Evolutionary conservation across 2,329 filamentous ascomycete genomes (phyloP), one percentile per base, ranked within the genome.

Genomic region (Akanthomyces muscarius): DNA sequence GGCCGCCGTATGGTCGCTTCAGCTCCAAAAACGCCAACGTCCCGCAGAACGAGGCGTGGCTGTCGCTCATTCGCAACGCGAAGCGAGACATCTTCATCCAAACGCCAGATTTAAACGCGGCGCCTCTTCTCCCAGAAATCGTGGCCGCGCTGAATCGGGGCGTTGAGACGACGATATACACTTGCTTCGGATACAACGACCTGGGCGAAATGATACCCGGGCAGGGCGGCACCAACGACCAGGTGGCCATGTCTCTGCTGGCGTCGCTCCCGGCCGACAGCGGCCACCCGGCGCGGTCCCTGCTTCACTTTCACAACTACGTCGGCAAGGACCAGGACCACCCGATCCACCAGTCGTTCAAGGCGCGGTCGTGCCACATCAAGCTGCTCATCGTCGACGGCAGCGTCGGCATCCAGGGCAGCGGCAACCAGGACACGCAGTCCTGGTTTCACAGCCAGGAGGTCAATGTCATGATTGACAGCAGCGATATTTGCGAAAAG

Each of bases 101-200:
- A 72, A 88, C 89, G 0, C 90, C 90, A 0, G 89, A 91, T 25
- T 80, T 94, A 44, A 94, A 94, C 68, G 89, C 90, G 0, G 83
- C 84, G 63, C 87, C 86, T 0, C 76, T 92, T 0, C 69, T 92
- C 0, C 82, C 86, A 0, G 87, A 86, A 1, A 81, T 93, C 4
- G 70, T 83, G 0, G 81, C 81, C 3, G 89, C 90, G 0, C 82
- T 87, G n/a, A 80, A 86, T 64, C 79, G 89, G 1, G 89, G 89
- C 0, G 74, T 92, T 0, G 77, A 86, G 57, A 85, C 92, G 0
- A 86, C 83, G 0, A 88, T 86, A 71, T 92, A 90, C 66, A 80
- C 92, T 1, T 91, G 89, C 66, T 81, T 93, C 0, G 89, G 90
- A 1, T 94, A 94, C 75, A 93, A 93, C 66, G 90, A 93, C 67